Evolutionary conservation across 345 rosid genomes (phyloP).

Genomic region (Syzygium grande): DNA sequence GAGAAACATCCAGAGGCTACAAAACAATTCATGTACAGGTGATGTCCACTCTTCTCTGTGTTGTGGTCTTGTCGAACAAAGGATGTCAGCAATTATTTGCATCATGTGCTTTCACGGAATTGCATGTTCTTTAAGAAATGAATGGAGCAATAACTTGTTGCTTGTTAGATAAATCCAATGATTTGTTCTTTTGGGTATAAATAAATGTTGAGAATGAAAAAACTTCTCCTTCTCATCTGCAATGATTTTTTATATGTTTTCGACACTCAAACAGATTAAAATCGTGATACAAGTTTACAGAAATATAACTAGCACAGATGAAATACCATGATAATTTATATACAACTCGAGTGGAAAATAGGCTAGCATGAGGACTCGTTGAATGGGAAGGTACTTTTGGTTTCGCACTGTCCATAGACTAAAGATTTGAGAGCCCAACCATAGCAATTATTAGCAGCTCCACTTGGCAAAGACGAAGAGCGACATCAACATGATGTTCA

Average conservation of each 20-base stretch:
- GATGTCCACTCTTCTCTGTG: neutral
- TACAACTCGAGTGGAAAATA: no score
- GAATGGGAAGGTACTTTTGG: no score
- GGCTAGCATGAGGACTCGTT: no score
- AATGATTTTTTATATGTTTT: neutral
- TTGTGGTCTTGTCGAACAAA: neutral
- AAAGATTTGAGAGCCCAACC: no score
- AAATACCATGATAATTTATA: neutral
- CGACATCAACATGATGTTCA: no score
- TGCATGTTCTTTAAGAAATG: neutral
- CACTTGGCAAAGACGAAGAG: no score
- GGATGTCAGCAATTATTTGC: neutral
- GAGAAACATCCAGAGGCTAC: neutral
- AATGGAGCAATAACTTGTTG: no score
- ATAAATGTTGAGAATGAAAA: neutral
- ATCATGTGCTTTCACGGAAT: neutral
- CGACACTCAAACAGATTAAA: neutral
- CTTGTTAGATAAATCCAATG: neutral
- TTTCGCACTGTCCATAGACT: no score
- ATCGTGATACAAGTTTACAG: neutral
- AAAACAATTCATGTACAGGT: neutral
- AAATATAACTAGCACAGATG: neutral
- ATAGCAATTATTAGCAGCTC: no score
- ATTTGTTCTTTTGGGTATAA: neutral
- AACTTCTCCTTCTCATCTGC: neutral